Conservation (phyloP, 2,329 filamentous ascomycete species). For the Dothideomycetidae sp. region DNA sequence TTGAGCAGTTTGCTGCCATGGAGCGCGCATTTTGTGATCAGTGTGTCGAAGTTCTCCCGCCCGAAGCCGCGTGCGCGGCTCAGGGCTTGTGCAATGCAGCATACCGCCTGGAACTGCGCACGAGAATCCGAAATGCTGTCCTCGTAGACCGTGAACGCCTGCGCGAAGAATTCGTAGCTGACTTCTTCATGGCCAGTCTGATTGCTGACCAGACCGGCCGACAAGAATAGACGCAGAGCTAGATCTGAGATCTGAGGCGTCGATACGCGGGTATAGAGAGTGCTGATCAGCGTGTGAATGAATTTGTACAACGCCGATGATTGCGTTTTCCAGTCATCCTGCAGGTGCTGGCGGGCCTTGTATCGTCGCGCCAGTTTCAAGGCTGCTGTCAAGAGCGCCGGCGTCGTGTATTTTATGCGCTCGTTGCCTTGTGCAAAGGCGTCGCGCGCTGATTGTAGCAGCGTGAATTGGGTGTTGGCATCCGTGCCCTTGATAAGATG, state of each 20-base stretch:
- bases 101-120: conserved; percentile 95
- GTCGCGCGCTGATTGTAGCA: conserved; percentile 76
- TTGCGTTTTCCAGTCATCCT: conserved; percentile 58
- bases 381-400: conserved; percentile 76
- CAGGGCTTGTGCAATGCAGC: conserved; percentile 76
- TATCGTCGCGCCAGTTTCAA: conserved; percentile 79
- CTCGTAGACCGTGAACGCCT: conserved; percentile 96
- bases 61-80: conserved; percentile 83
- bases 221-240: conserved; percentile 74
- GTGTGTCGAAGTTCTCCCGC: conserved; percentile 94
- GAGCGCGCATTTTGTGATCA: conserved; percentile 94
- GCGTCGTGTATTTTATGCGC: conserved; percentile 88
- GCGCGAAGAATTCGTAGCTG: conserved; percentile 94
- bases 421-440: conserved; percentile 87
- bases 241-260: conserved; percentile 65
- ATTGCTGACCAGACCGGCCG: conserved; percentile 84
- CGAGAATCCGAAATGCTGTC: conserved; percentile 91
- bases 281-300: conserved; percentile 75
- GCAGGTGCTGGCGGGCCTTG: conserved; percentile 80
- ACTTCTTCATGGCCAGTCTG: conserved; percentile 88
- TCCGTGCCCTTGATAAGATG: conserved; percentile 71
- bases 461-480: conserved; percentile 88
- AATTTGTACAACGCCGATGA: conserved; percentile 86
- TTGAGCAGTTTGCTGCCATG: conserved; percentile 94
- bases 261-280: conserved; percentile 71